Evolutionary conservation across 1,284 basidiomycete species (phyloP), one percentile per base, ranked within the genome.

Genomic region (Meira miltonrushii): DNA sequence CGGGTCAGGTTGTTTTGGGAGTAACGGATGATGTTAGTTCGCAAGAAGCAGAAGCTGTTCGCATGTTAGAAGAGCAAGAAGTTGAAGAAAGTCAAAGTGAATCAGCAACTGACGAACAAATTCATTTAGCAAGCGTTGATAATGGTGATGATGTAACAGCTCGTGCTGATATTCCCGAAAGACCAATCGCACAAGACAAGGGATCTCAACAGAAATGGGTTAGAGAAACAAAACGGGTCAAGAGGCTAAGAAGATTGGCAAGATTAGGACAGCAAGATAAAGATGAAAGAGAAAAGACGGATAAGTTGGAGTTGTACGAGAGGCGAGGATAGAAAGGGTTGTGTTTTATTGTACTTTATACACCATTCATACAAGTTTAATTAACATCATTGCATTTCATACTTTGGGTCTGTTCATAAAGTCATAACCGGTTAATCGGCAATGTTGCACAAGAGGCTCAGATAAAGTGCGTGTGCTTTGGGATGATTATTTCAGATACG

Each of bases 211-310:
- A 48, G 25, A 19, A 25, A 23, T 74, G 71, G 60, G 47, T 65
- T 9, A 59, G 66, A 1, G 59, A 70, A 48, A 58, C 64, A 2
- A 67, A 70, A 46, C 40, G 47, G 0, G 57, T 63, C 3, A 28
- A 64, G 11, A 52, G 69, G 0, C 39, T 75, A 37, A 52, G 73
- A 11, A 66, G 70, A 43, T 51, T 75, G 11, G 68, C 72, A 17
- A 63, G 64, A 38, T 44, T 71, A 1, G 72, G 72, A 5, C 63
- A 61, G 4, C 62, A 68, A 25, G 63, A 68, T 44, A 61, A 63
- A 1, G 39, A 64, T 44, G 19, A 55, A 17, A 9, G 8, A 23
- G 23, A 2, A 1, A 33, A 11, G 1, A 51, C 21, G 6, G 69
- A 72, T 40, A 43, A 47, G 9, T 55, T 40, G n/a, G 19, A 60